These are phyloP conservation scores for Coemansia sp. DNA, from an alignment of 192 early-diverging fungal genomes.

Conservation along the genomic window DNA sequence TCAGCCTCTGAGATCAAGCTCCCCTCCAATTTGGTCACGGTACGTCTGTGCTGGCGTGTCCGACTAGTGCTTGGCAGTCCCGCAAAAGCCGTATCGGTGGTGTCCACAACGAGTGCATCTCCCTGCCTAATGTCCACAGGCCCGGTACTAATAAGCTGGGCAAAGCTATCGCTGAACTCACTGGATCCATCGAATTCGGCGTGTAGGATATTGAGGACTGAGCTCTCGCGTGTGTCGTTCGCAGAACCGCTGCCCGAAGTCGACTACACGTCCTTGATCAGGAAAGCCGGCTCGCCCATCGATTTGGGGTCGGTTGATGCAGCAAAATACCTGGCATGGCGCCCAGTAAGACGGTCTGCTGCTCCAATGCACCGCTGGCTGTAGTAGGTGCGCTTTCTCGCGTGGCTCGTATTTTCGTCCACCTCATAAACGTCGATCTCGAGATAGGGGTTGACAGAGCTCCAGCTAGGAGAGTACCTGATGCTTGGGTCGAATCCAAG, in stretches of 20 bases:
- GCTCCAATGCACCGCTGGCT: no score
- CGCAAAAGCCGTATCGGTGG: background rate
- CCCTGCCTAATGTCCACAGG: no score
- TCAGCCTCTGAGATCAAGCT: background rate
- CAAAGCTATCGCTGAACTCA: background rate
- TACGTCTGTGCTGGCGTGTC: background rate
- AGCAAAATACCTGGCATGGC: background rate
- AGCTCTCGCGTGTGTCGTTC: no score
- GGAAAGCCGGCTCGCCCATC: background rate
- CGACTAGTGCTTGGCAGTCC: background rate
- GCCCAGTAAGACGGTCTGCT: no score
- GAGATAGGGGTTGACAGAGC: background rate
- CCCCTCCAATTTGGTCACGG: background rate
- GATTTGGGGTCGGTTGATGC: background rate
- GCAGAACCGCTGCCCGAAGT: no score
- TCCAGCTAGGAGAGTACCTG: background rate
- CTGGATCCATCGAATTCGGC: background rate
- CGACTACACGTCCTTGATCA: constrained; percentile 6
- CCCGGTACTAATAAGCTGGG: background rate
- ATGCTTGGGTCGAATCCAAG: constrained; percentile 15
- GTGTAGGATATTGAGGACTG: no score
- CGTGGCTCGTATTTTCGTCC: no score
- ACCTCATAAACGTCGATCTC: background rate
- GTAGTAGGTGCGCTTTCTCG: no score
- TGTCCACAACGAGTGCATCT: background rate